Evolutionary conservation across 495 filamentous ascomycete species (phyloP).

Genomic region (Hamigera avellanea): DNA sequence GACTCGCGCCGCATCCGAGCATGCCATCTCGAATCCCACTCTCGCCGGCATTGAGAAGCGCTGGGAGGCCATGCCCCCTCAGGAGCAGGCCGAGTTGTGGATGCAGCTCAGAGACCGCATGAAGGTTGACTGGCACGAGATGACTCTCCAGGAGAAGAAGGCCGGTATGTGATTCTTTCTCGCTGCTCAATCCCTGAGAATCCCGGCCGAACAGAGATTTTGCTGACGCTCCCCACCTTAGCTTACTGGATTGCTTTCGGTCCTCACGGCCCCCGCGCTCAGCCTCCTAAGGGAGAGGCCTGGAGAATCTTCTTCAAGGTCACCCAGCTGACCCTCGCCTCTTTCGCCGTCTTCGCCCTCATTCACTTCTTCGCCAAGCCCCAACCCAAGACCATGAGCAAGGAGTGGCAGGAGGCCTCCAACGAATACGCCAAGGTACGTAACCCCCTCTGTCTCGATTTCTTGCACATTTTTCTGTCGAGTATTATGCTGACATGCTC

Average conservation of each 20-base stretch:
- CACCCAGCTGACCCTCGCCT: conserved; percentile 42
- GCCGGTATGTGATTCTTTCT: conserved; percentile 62
- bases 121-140: conserved; percentile 91
- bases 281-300: conserved; percentile 69
- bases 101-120: conserved; percentile 95
- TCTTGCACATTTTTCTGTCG: conserved; percentile 4
- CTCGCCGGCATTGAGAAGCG: conserved; percentile 97
- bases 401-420: conserved; percentile 85
- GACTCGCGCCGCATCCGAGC: conserved; percentile 55
- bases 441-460: conserved; percentile 9
- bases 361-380: conserved; percentile 55
- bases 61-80: conserved; percentile 92
- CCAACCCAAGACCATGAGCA: conserved; percentile 75
- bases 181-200: neutral
- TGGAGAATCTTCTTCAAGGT: conserved; percentile 65
- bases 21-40: conserved; percentile 95
- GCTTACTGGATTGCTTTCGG: conserved; percentile 99
- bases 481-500: too few relatives aligned
- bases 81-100: conserved; percentile 98
- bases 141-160: conserved; percentile 96
- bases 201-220: conserved; percentile 7
- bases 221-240: conserved; percentile 32
- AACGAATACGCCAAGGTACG: conserved; percentile 85
- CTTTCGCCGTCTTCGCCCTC: conserved; percentile 51
- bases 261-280: conserved; percentile 79